Base-by-base conservation (phyloP, 441 rosid species). In the Gossypium trilobum region DNA sequence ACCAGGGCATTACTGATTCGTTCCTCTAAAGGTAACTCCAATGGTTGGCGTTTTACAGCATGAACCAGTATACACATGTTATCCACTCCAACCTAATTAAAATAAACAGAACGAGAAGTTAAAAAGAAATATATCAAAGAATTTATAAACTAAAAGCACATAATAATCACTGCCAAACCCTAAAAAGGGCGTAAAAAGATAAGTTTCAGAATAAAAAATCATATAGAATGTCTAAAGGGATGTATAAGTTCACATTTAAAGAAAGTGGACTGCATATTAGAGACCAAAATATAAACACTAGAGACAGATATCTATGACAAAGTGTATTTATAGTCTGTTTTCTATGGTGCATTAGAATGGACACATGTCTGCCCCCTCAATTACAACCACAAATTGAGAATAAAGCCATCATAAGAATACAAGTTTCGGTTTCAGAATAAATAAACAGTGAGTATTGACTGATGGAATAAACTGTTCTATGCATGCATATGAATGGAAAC, bases 31-130 rank as follows among this genome's bases (percentile, higher is more conserved):
- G 89, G 74, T 66, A 81, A 70, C 61, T 87, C 83, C 68, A 61
- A 69, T 25, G 88, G 78, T 64, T 86, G 91, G 44, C 94, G 82
- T 78, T 89, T 89, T 75, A 89, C 90, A 75, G 94, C 87, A 78
- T 84, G 88, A 73, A 89, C 90, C 87, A 89, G 76, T 80, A 89
- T 87, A 78, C 91, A 89, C 94, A 89, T 89, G 77, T 89, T 89
- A 78, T 89, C 94, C 77, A 89, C 94, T 77, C 94, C 94, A 14
- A 89, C 94, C 94, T 89, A 74, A 75, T 68, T 17, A 74, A 59
- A 71, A 56, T 5, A 17, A 78, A 10, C 42, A 31, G n/a, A n/a
- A 31, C 16, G 11, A 73, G 27, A 51, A 61, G 39, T 51, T 8
- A 51, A 68, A 51, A 58, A 52, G 59, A 52, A 52, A 9, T 27